A percentile compares a stretch with the other conserved stretches of the same genome.
These are phyloP conservation scores for Emmonsia crescens DNA, from an alignment of 2,329 filamentous ascomycete species.

Conservation along the genomic window DNA sequence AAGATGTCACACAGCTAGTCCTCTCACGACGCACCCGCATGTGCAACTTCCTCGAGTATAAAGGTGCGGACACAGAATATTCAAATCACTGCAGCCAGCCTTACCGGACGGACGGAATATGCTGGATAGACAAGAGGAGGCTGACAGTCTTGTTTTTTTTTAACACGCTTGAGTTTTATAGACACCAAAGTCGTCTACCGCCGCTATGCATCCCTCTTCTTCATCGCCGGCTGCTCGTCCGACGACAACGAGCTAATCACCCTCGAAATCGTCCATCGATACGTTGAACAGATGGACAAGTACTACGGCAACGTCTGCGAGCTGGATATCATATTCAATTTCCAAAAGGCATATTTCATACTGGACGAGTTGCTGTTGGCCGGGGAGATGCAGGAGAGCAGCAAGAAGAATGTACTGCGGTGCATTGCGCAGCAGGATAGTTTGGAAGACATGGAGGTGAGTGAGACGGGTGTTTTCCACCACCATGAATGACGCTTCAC, in stretches of 20 bases:
- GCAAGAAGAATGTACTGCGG: slow-evolving; percentile 95
- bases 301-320: slow-evolving; percentile 99
- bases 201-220: slow-evolving; percentile 96
- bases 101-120: slow-evolving; percentile 1
- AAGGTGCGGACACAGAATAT: slow-evolving; percentile 50
- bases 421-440: slow-evolving; percentile 97
- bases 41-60: slow-evolving; percentile 99
- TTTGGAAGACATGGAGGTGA: slow-evolving; percentile 97
- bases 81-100: slow-evolving; percentile 7
- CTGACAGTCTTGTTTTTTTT: neutral
- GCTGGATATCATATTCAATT: slow-evolving; percentile 99
- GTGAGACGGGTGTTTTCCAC: slow-evolving; percentile 28
- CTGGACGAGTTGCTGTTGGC: slow-evolving; percentile 91
- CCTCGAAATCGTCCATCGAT: slow-evolving; percentile 96
- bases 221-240: slow-evolving; percentile 95
- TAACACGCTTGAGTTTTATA: slow-evolving; percentile 28
- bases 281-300: slow-evolving; percentile 99
- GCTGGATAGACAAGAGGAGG: too few relatives aligned
- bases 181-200: slow-evolving; percentile 98
- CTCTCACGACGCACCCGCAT: slow-evolving; percentile 92
- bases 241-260: slow-evolving; percentile 97
- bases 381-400: slow-evolving; percentile 96
- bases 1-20: slow-evolving; percentile 96
- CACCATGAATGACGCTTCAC: neutral
- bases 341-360: slow-evolving; percentile 99